Evolutionary conservation across 108 stramenopile species (phyloP), one percentile per base, ranked within the genome.

Genomic region (Discostella pseudostelligera): DNA sequence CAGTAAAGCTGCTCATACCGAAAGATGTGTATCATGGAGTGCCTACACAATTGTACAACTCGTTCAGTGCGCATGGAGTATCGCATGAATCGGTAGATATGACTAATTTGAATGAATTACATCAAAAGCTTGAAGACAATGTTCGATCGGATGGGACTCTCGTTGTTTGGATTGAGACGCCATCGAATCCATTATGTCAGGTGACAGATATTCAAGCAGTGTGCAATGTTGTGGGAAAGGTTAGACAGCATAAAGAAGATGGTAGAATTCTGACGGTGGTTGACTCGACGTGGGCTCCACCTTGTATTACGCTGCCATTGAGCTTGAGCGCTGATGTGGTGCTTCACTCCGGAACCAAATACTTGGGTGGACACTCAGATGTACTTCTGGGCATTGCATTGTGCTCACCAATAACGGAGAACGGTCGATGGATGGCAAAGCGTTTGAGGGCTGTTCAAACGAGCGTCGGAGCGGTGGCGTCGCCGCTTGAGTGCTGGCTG

Each of bases 161-260:
- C 11, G 65, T 96, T 67, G 76, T 96, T 8, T 96, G 96, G 93
- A 87, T 93, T 78, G 96, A 96, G 72, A 93, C 83, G 22, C 96
- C 96, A 0, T 93, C 91, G 16, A 96, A 96, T 70, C 96, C 96
- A 1, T 44, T 80, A 25, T 84, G 81, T 44, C 73, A 94, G 22
- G 85, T 96, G 21, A 78, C 88, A 6, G 88, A 95, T 67, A 82
- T 96, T 22, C 61, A 60, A 49, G 63, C 61, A 25, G 54, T 90
- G 13, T 86, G 82, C 59, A 28, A 81, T 10, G 35, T 61, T 8
- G 80, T 78, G 9, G 24, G 59, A 1, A 54, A 68, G 39, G 10
- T 28, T 11, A 65, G 36, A 32, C 16, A 10, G 3, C 19, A 19
- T 43, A 10, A 25, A 17, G 28, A 36, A 29, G 14, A 50, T 7